A percentile compares a stretch with the other conserved stretches of the same genome.
These are phyloP conservation scores for Flaveria bidentis DNA, from an alignment of 129 eudicot species.

Conservation along the genomic window DNA sequence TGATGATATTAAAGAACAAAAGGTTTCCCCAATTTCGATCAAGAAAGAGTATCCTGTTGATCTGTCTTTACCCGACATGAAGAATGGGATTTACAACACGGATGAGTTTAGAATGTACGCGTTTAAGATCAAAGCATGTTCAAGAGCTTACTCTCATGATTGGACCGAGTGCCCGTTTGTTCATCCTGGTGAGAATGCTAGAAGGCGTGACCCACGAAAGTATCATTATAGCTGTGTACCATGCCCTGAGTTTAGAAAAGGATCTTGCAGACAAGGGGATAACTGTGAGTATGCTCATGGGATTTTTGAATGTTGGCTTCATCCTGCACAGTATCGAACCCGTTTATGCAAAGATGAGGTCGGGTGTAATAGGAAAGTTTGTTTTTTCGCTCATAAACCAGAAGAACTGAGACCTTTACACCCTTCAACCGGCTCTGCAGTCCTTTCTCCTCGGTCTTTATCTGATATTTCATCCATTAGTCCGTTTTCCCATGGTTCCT, in stretches of 20 bases:
- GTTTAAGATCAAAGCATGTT: constrained; percentile 86
- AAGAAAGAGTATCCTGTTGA: constrained; percentile 80
- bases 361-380: constrained; percentile 63
- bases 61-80: constrained; percentile 69
- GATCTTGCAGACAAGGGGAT: constrained; percentile 73
- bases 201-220: constrained; percentile 82
- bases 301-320: constrained; percentile 90
- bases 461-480: constrained; percentile 54
- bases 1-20: constrained; percentile 22
- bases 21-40: constrained; percentile 20
- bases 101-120: constrained; percentile 85
- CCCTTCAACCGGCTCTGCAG: constrained; percentile 81
- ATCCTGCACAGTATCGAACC: constrained; percentile 86
- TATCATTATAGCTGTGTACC: constrained; percentile 84
- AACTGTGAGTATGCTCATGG: constrained; percentile 87
- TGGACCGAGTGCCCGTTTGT: constrained; percentile 95
- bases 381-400: constrained; percentile 81
- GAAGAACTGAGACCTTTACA: constrained; percentile 85
- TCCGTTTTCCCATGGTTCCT: constrained; percentile 61
- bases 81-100: constrained; percentile 67
- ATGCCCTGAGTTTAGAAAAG: constrained; percentile 80
- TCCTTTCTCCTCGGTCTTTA: constrained; percentile 69
- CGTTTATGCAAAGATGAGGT: constrained; percentile 81
- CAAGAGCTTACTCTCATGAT: constrained; percentile 92
- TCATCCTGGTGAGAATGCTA: constrained; percentile 89